Base-by-base conservation (phyloP, 2,329 filamentous ascomycete species). In the Penicillium sp. region DNA sequence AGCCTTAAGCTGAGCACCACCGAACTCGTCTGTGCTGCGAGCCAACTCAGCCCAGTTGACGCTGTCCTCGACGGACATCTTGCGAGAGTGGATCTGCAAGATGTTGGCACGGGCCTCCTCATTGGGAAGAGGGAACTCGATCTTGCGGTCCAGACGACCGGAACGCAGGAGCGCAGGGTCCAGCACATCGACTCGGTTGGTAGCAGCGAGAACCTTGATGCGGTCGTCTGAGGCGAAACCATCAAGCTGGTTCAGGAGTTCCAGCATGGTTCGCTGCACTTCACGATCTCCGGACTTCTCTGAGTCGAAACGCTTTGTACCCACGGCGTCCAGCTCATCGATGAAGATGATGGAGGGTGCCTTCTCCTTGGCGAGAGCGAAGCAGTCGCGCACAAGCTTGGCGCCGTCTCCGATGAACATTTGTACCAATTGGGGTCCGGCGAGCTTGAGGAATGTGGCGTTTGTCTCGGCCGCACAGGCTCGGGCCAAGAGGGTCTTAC, bases 401-500 rank as follows among this genome's bases (percentile, higher is more conserved):
- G 95, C 94, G 69, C 94, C 94, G 65, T 99, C 95, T 73, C 94
- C 94, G 39, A 99, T 99, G 75, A 97, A 99, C 94, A 97, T 99
- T 75, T 99, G 94, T 29, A 99, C 94, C 38, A 99, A 86, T 77
- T 99, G 94, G 5, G 95, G 94, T 47, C 94, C 94, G 57, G 94
- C 94, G 54, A 99, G 89, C 78, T 99, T 99, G 71, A 99, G 86
- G 83, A 99, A 99, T 22, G 94, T 99, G 60, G 94, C 94, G 64
- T 99, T 94, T 57, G 94, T 97, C 79, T 99, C 94, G 46, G 94
- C 94, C 5, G 94, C 94, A 74, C 94, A 99, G 56, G 94, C 94
- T 80, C 94, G 88, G 59, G 94, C 94, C 57, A 99, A 85, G 11
- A 79, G 75, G 18, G 77, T 79, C 60, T 79, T 79, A 65, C 77